These are phyloP conservation scores for Trametes cinnabarina DNA, from an alignment of 768 basidiomycete species.

Conservation along the genomic window DNA sequence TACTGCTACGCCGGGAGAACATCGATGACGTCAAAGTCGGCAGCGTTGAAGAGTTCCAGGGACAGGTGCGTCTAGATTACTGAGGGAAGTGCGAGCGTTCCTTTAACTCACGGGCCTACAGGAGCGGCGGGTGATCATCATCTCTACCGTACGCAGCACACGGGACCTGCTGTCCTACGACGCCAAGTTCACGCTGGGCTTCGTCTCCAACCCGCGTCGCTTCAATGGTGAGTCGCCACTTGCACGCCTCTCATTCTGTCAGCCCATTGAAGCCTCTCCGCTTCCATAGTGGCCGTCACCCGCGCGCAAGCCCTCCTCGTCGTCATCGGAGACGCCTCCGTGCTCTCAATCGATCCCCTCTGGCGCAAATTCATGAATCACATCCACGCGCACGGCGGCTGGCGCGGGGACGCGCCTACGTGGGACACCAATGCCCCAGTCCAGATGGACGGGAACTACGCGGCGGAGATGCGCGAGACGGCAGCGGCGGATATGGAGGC, in stretches of 20 bases:
- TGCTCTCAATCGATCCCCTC: conserved; percentile 55
- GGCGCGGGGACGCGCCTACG: conserved; percentile 41
- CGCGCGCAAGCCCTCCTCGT: conserved; percentile 64
- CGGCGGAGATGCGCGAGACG: conserved; percentile 23
- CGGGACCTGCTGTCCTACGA: conserved; percentile 28
- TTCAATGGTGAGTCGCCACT: conserved; percentile 45
- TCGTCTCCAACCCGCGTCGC: conserved; percentile 33
- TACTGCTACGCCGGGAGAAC: conserved; percentile 20
- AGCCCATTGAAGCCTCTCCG: not conserved
- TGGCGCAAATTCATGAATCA: conserved; percentile 64
- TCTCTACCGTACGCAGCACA: conserved; percentile 39
- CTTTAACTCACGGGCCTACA: conserved; percentile 4
- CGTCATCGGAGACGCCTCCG: conserved; percentile 57
- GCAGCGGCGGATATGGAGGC: conserved; percentile 36
- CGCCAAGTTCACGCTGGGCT: conserved; percentile 31
- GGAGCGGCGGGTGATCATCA: conserved; percentile 38
- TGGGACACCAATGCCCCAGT: conserved; percentile 39
- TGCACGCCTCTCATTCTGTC: not conserved
- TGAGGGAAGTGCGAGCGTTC: not conserved
- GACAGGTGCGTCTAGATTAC: conserved; percentile 30
- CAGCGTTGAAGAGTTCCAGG: conserved; percentile 43
- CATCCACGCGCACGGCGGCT: conserved; percentile 48
- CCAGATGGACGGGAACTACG: conserved; percentile 41
- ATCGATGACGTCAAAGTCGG: conserved; percentile 32
- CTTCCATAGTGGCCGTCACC: conserved; percentile 55